These are phyloP conservation scores for Yamadazyma nakazawae DNA, from an alignment of 805 yeast species.

Conservation along the genomic window DNA sequence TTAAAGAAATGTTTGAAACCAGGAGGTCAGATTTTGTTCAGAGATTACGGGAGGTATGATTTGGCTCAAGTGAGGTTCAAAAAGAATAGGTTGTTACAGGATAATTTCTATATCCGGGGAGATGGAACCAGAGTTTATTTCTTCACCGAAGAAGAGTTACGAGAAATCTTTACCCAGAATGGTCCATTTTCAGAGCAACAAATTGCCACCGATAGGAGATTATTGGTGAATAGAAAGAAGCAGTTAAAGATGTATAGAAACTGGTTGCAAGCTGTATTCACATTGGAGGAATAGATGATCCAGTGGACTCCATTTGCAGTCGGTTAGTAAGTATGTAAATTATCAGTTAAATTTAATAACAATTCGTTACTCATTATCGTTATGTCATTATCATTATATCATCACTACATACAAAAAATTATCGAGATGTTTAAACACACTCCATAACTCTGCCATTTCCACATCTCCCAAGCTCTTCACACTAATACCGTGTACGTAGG, in stretches of 20 bases:
- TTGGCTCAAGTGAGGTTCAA: conserved; percentile 93
- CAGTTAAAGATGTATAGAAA: conserved; percentile 93
- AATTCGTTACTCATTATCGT: neutral
- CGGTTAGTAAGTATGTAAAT: neutral
- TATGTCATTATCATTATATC: conserved; percentile 16
- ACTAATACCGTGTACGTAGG: conserved; percentile 32
- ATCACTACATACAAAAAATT: conserved; percentile 35
- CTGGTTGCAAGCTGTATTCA: conserved; percentile 93
- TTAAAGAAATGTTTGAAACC: conserved; percentile 76
- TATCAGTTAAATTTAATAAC: neutral
- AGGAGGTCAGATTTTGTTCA: conserved; percentile 82
- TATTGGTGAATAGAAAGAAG: conserved; percentile 88
- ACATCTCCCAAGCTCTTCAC: conserved; percentile 15
- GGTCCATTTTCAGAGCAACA: conserved; percentile 61
- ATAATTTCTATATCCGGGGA: conserved; percentile 93
- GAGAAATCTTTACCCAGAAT: conserved; percentile 54
- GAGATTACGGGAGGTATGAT: conserved; percentile 96
- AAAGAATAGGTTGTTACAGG: conserved; percentile 80
- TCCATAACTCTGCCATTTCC: conserved; percentile 26
- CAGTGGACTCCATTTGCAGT: neutral
- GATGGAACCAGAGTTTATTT: conserved; percentile 98
- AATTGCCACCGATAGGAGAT: conserved; percentile 86
- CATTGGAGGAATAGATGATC: conserved; percentile 8
- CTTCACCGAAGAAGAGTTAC: conserved; percentile 89
- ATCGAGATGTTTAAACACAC: conserved; percentile 31